Conservation (phyloP, 306 rosid species). For the Parietaria judaica region DNA sequence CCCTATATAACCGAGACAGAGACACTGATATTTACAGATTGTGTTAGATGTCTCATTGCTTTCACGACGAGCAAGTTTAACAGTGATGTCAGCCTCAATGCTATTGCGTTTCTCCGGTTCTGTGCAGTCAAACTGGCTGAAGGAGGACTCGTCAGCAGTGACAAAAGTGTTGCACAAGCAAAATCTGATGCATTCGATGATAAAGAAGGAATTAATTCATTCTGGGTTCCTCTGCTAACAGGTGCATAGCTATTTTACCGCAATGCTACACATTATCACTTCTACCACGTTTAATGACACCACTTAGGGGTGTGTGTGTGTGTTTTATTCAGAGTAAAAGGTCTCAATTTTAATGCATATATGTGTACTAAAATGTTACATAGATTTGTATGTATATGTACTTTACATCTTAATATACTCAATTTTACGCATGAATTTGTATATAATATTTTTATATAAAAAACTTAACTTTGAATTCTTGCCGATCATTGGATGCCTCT, state of each 20-base stretch:
- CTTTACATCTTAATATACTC: too few relatives aligned
- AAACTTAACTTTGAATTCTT: too few relatives aligned
- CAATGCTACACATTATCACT: not conserved
- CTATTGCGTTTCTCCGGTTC: conserved; percentile 96
- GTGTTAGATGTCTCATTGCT: conserved; percentile 90
- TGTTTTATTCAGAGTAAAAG: too few relatives aligned
- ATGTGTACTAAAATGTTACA: too few relatives aligned
- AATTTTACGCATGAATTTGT: too few relatives aligned
- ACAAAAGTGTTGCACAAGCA: conserved; percentile 36
- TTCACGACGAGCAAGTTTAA: conserved; percentile 94
- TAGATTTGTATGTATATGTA: too few relatives aligned
- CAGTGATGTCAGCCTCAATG: conserved; percentile 98
- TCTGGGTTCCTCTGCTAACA: conserved; percentile 90
- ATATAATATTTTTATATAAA: too few relatives aligned
- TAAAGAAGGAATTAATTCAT: conserved; percentile 73
- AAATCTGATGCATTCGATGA: conserved; percentile 43
- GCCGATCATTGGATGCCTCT: too few relatives aligned
- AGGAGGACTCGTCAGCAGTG: conserved; percentile 83
- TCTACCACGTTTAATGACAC: not conserved
- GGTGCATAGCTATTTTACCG: conserved; percentile 29
- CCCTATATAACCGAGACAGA: conserved; percentile 99
- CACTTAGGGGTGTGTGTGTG: not conserved
- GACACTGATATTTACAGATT: conserved; percentile 84
- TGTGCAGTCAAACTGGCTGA: conserved; percentile 99
- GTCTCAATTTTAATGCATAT: too few relatives aligned